A percentile compares a stretch with the other conserved stretches of the same genome.
phyloP scores from a whole-genome alignment of 345 rosid species.

The Sisymbrium altissimum region DNA sequence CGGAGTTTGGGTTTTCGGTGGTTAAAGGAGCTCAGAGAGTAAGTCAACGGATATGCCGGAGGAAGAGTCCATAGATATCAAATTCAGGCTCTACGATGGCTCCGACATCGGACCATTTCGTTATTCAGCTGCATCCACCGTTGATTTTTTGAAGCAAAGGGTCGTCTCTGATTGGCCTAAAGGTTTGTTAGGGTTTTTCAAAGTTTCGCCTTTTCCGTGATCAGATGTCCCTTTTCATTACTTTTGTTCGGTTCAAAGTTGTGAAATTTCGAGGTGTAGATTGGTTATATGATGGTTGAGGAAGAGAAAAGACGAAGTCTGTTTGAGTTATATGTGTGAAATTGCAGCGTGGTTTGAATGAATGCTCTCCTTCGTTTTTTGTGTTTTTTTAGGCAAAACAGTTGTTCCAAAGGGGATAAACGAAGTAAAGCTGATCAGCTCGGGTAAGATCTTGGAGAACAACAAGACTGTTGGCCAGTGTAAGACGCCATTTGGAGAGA shows the following conservation, averaged over 20 bases:
- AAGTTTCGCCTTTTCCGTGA: not conserved
- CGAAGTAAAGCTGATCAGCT: constrained; percentile 84
- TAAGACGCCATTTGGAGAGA: constrained; percentile 68
- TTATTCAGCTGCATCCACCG: constrained; percentile 75
- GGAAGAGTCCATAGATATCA: constrained; percentile 76
- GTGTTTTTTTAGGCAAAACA: constrained; percentile 53
- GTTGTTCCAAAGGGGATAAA: constrained; percentile 66
- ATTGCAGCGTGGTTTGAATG: too few species aligned
- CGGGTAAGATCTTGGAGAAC: constrained; percentile 87
- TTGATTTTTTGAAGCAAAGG: constrained; percentile 85
- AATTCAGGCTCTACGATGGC: constrained; percentile 88
- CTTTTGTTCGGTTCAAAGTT: not conserved
- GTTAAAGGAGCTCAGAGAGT: constrained; percentile 5
- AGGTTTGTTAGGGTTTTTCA: constrained; percentile 40
- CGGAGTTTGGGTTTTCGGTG: constrained; percentile 25
- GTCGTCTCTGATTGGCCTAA: constrained; percentile 93
- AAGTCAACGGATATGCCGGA: constrained; percentile 67
- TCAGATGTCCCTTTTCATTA: too few species aligned
- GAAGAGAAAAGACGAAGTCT: not conserved
- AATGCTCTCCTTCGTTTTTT: not conserved
- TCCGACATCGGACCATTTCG: constrained; percentile 91
- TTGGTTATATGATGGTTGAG: too few species aligned
- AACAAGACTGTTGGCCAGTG: constrained; percentile 83
- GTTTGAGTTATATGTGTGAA: too few species aligned
- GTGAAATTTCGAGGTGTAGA: not conserved